Conservation (phyloP, 345 rosid species). For the Melastoma malabathricum region DNA sequence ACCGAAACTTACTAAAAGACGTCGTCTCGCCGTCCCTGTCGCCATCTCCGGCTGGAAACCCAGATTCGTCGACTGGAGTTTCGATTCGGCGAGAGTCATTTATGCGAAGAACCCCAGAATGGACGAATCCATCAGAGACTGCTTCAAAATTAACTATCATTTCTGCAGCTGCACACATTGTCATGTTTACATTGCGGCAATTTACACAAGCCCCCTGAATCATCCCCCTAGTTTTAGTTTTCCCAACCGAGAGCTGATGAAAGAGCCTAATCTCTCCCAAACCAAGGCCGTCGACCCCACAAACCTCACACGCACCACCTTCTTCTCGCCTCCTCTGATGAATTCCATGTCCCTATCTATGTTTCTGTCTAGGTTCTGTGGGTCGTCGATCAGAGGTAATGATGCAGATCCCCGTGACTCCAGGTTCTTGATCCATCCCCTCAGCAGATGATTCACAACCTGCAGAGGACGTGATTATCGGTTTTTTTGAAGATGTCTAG, state of each 20-base stretch:
- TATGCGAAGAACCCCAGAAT: no score
- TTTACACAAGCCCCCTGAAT: conserved; percentile 1
- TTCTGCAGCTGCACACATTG: background rate
- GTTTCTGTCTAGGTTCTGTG: conserved; percentile 19
- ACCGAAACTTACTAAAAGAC: conserved; percentile 28
- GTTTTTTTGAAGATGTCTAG: background rate
- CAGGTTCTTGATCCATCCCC: conserved; percentile 71
- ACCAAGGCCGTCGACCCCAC: conserved; percentile 35
- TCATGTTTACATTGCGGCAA: background rate
- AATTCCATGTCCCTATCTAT: conserved; percentile 48
- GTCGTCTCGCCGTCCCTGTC: no score
- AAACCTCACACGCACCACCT: conserved; percentile 32
- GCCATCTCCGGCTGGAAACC: no score
- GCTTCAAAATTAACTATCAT: background rate
- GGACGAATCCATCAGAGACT: no score
- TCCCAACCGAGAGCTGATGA: conserved; percentile 17
- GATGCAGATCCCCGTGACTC: conserved; percentile 47
- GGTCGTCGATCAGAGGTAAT: conserved; percentile 47
- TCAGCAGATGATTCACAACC: conserved; percentile 75
- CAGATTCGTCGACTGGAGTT: no score
- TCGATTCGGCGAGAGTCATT: no score
- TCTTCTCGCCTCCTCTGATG: conserved; percentile 44
- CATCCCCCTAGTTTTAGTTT: conserved; percentile 16
- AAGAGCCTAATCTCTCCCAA: conserved; percentile 39
- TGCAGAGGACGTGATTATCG: conserved; percentile 11